Percentiles rank a stretch among this genome's conserved stretches.
Conservation (phyloP, 495 filamentous ascomycete genomes). For the Astrothelium macrocarpum region DNA sequence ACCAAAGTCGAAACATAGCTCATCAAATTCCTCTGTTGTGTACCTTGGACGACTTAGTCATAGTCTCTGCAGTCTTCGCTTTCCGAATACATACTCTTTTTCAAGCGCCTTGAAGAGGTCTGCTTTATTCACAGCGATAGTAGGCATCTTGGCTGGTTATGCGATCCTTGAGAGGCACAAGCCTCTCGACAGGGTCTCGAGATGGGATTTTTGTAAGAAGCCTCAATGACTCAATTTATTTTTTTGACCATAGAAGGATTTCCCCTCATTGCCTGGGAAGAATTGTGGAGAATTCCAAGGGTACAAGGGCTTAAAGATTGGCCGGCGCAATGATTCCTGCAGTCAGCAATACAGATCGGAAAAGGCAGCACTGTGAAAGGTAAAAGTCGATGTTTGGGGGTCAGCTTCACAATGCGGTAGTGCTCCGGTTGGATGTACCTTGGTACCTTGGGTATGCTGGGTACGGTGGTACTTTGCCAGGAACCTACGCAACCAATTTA, state of each 20-base stretch:
- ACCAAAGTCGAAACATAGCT: conserved; percentile 98
- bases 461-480: background rate
- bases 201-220: background rate
- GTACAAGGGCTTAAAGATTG: background rate
- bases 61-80: conserved; percentile 7
- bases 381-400: background rate
- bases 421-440: background rate
- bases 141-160: conserved; percentile 57
- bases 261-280: background rate
- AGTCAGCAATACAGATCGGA: too few species aligned
- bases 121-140: conserved; percentile 89
- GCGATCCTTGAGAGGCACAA: background rate
- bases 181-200: background rate
- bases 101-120: conserved; percentile 87
- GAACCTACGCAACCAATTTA: background rate
- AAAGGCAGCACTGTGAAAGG: too few species aligned
- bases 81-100: conserved; percentile 55
- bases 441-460: background rate
- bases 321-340: too few species aligned
- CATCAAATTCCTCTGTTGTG: conserved; percentile 88
- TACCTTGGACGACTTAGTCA: conserved; percentile 43
- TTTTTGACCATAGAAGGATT: background rate
- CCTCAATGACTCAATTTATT: background rate
- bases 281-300: background rate
- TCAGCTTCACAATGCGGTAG: background rate